These are phyloP conservation scores for Periglandula ipomoeae DNA, from an alignment of 2,329 filamentous ascomycete species.

Conservation along the genomic window DNA sequence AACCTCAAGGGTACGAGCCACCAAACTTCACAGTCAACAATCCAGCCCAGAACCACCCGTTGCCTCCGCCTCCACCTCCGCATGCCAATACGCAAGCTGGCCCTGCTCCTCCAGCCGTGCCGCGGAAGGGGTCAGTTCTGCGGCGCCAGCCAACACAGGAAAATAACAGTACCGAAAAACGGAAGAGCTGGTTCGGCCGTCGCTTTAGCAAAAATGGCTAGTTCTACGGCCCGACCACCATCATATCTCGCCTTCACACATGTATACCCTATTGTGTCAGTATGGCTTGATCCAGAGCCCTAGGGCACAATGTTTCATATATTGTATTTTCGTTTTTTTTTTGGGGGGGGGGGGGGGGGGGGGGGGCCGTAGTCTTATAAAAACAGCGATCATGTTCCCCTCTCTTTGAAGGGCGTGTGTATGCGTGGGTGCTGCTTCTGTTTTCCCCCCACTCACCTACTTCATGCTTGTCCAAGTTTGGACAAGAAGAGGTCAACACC, in stretches of 20 bases:
- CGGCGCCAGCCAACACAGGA: constrained; percentile 3
- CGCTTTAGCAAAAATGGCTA: constrained; percentile 58
- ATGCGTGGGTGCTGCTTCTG: constrained; percentile 5
- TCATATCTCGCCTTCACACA: neutral
- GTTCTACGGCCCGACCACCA: too few relatives aligned
- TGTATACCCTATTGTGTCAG: neutral
- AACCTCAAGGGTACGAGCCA: constrained; percentile 32
- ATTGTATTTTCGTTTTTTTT: neutral
- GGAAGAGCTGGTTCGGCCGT: constrained; percentile 82
- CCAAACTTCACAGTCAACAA: constrained; percentile 27
- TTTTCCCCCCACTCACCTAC: too few relatives aligned
- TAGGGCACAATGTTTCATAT: neutral
- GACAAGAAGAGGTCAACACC: neutral
- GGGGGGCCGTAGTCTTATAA: too few relatives aligned
- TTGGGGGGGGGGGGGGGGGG: too few relatives aligned
- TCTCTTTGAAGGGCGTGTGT: neutral
- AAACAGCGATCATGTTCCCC: neutral
- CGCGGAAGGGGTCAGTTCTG: constrained; percentile 19
- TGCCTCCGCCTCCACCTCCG: constrained; percentile 16
- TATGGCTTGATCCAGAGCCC: neutral
- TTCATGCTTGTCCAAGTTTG: too few relatives aligned
- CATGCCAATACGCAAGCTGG: constrained; percentile 10
- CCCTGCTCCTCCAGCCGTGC: constrained; percentile 14
- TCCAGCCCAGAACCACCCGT: constrained; percentile 14
- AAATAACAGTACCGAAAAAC: constrained; percentile 48